Base-by-base conservation (phyloP, 2,329 filamentous ascomycete genomes). In the Beauveria sp. region DNA sequence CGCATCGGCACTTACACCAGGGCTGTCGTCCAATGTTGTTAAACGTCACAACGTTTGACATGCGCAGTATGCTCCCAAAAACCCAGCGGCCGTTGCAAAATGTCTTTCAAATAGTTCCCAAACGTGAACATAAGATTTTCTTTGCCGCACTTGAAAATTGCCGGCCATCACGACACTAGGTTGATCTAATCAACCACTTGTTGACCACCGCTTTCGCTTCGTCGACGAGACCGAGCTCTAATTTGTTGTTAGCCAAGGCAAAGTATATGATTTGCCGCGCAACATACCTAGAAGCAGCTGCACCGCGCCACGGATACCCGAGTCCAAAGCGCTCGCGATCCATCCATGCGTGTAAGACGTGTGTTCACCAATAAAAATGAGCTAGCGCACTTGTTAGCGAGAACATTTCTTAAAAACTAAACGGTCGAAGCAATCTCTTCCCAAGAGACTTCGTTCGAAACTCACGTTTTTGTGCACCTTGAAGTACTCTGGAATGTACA, bases 401-500 rank as follows among this genome's bases (percentile, higher is more conserved):
- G 14, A 18, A n/a, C n/a, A n/a, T n/a, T n/a, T n/a, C n/a, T n/a
- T n/a, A n/a, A n/a, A n/a, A n/a, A n/a, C n/a, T n/a, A n/a, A n/a
- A n/a, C n/a, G n/a, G n/a, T n/a, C n/a, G n/a, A n/a, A n/a, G n/a
- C n/a, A n/a, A 30, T 9, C 28, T 14, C 9, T 5, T 12, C 2
- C n/a, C 22, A 1, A 48, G 24, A 5, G 18, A n/a, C 26, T 43
- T 43, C 3, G 1, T 10, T 20, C 7, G 12, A 10, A n/a, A 43
- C 55, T 48, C 9, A 57, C 76, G 53, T 86, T 83, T 64, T 80
- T 80, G 70, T 90, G 65, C 0, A 86, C 90, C 68, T 85, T 82
- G 67, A 87, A 89, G 68, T 89, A 91, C n/a, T 87, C 84, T 0
- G 88, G 87, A 9, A 91, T 75, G 66, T 87, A 91, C 26, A 90